Percentiles rank a stretch among this genome's conserved stretches.
Evolutionary conservation across 306 rosid genomes (phyloP).

Genomic region (Sphenostylis stenocarpa): DNA sequence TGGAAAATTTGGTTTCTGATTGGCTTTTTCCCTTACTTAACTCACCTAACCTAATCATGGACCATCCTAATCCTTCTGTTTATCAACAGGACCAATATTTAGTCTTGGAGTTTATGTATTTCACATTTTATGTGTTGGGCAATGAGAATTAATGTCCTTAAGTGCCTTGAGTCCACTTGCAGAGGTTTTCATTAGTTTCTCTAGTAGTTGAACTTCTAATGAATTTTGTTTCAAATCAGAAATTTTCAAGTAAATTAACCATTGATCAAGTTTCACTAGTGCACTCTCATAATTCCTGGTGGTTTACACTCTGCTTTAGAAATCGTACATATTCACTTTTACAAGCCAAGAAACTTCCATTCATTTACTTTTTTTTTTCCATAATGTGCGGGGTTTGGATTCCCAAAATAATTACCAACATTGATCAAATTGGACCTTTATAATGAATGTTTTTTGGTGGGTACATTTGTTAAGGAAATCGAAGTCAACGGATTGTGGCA

Average conservation of each 20-base stretch:
- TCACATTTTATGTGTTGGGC: not conserved
- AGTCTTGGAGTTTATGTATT: not conserved
- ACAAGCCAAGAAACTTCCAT: not conserved
- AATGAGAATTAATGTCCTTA: not conserved
- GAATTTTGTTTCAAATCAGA: slow-evolving; percentile 6
- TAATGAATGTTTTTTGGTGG: not conserved
- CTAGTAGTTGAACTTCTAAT: slow-evolving; percentile 6
- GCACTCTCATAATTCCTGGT: not conserved
- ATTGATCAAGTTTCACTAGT: slow-evolving; percentile 14
- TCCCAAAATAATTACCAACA: not conserved
- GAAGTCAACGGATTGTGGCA: not conserved
- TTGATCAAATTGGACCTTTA: slow-evolving; percentile 7
- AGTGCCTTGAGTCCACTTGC: not conserved
- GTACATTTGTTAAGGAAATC: not conserved
- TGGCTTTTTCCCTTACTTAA: slow-evolving; percentile 2
- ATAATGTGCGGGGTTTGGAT: slow-evolving; percentile 28
- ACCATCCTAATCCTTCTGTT: slow-evolving; percentile 22
- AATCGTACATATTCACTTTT: not conserved
- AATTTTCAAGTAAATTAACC: slow-evolving; percentile 4
- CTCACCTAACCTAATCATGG: slow-evolving; percentile 34
- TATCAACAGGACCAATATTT: slow-evolving; percentile 2
- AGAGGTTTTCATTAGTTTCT: slow-evolving; percentile 8
- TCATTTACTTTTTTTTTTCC: slow-evolving; percentile 2
- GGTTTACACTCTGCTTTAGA: not conserved
- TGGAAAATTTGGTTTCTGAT: slow-evolving; percentile 1